Conservation (phyloP, 176 grass and related monocot genomes). For the Aegilops umbellulata region DNA sequence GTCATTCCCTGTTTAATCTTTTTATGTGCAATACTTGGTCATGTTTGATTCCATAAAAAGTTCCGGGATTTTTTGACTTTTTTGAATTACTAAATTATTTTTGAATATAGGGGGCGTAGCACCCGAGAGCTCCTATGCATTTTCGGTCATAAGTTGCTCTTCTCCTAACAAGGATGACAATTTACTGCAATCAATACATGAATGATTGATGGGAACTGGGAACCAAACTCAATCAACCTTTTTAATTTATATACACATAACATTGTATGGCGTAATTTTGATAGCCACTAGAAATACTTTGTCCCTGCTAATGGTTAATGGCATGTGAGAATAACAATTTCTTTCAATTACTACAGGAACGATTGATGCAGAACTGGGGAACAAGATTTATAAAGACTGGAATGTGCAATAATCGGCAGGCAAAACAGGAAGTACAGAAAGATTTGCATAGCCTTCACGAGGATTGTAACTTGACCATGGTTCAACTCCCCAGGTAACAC, state of each 20-base stretch:
- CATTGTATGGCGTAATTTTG: slow-evolving; percentile 10
- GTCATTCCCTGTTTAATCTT: too few species aligned
- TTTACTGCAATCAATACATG: neutral
- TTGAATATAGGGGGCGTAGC: too few species aligned
- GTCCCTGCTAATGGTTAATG: slow-evolving; percentile 14
- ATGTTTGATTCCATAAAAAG: too few species aligned
- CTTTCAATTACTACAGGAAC: slow-evolving; percentile 4
- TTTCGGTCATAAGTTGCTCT: neutral
- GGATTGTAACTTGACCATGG: neutral
- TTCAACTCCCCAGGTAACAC: slow-evolving; percentile 31
- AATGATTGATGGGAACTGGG: neutral
- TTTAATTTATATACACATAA: neutral
- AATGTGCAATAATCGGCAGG: neutral
- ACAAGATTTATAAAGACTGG: slow-evolving; percentile 13
- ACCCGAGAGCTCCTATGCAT: too few species aligned
- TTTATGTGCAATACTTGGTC: too few species aligned
- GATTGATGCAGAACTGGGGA: slow-evolving; percentile 12
- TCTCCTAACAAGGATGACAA: neutral
- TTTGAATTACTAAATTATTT: too few species aligned
- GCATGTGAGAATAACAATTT: neutral
- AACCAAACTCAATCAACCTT: neutral
- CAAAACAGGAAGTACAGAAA: slow-evolving; percentile 24
- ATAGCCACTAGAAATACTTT: slow-evolving; percentile 7
- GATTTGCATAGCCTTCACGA: slow-evolving; percentile 1
- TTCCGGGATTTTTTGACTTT: too few species aligned